Evolutionary conservation across 805 yeast genomes (phyloP).

Genomic region (Grigorovia transvaalensis): DNA sequence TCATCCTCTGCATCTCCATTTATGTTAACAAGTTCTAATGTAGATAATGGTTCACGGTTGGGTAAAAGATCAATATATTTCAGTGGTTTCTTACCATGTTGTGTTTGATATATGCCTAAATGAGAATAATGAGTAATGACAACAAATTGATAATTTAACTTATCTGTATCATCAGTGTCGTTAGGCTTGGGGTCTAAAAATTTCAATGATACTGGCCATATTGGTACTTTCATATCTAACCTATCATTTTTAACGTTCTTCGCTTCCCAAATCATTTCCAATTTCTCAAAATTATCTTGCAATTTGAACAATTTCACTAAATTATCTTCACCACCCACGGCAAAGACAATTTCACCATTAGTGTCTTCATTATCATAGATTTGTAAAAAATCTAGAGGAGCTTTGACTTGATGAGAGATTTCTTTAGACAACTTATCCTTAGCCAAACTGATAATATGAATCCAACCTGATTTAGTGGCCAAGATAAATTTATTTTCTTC

Average conservation of each 20-base stretch:
- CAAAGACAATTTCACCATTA: slow-evolving; percentile 35
- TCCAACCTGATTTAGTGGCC: slow-evolving; percentile 30
- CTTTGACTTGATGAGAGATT: slow-evolving; percentile 28
- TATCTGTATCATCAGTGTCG: slow-evolving; percentile 12
- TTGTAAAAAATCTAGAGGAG: slow-evolving; percentile 39
- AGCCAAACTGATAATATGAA: slow-evolving; percentile 20
- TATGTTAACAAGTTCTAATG: slow-evolving; percentile 9
- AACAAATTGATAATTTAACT: slow-evolving; percentile 36
- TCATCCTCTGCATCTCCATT: background rate
- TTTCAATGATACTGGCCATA: slow-evolving; percentile 54
- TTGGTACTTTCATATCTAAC: slow-evolving; percentile 70
- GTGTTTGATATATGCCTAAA: slow-evolving; percentile 61
- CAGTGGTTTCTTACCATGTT: slow-evolving; percentile 58
- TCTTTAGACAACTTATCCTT: slow-evolving; percentile 9
- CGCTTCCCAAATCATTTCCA: slow-evolving; percentile 45
- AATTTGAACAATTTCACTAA: slow-evolving; percentile 23
- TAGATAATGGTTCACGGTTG: slow-evolving; percentile 20
- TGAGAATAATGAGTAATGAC: slow-evolving; percentile 51
- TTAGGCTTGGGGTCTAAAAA: slow-evolving; percentile 34
- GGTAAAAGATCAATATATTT: slow-evolving; percentile 24
- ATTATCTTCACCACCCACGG: slow-evolving; percentile 80
- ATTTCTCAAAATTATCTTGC: slow-evolving; percentile 10
- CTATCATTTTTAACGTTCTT: slow-evolving; percentile 76
- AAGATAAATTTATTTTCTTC: slow-evolving; percentile 22
- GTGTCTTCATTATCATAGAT: slow-evolving; percentile 36